Base-by-base conservation (phyloP, 2,329 filamentous ascomycete genomes). In the Penicillium crustosum region DNA sequence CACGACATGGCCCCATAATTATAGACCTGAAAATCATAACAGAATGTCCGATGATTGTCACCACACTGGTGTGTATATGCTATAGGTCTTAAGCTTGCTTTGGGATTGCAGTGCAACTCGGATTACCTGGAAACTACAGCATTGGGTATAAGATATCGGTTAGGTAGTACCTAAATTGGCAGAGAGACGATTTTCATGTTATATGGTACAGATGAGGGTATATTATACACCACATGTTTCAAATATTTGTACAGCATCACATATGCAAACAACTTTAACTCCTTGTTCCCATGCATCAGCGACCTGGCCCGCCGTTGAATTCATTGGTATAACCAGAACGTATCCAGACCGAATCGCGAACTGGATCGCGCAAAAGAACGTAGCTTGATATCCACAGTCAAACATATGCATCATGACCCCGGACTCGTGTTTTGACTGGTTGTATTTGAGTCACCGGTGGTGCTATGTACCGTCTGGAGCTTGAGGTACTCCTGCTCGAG, bases 401-500 rank as follows among this genome's bases (percentile, higher is more conserved):
- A n/a, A 29, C 0, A 19, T 7, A 4, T 35, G 10, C 36, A 23
- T 68, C 61, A 75, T 63, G 66, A 62, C 10, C 62, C 63, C 23
- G 65, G 56, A 23, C 56, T 64, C 38, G 63, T 50, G 49, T 58
- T 65, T 36, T 66, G 57, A 2, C 54, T 57, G n/a, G 65, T 57
- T 59, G 59, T 55, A 43, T 54, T 65, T 53, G 57, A 48, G 17
- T 59, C 67, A 36, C 67, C 68, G 27, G 63, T 70, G 23, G 77
- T 79, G 59, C 85, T 80, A 59, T 82, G 83, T 31, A 97, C 93
- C 5, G 80, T 89, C 78, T 99, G 94, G 33, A 92, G 82, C 74
- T 93, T 93, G 73, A 88, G 87, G 75, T 97, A 97, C 74, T 99
- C 90, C 68, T 89, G 85, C 77, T 97, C 93, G 48, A 99, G 80